These are phyloP conservation scores for Pseudopyricularia javanii DNA, from an alignment of 2,329 filamentous ascomycete genomes.

Conservation along the genomic window DNA sequence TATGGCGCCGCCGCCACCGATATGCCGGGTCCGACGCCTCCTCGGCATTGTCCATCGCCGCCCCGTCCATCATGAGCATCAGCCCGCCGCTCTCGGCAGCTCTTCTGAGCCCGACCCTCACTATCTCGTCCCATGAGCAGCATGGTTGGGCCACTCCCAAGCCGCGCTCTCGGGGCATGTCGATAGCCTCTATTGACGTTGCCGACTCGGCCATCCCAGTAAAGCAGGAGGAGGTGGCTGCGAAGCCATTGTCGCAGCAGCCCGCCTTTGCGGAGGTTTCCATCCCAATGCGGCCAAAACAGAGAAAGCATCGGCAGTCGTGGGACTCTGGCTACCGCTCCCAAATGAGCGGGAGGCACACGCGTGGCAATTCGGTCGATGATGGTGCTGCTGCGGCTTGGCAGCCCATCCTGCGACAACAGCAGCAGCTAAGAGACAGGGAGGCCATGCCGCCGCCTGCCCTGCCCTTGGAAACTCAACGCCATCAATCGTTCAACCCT, in stretches of 20 bases:
- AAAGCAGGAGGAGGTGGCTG: background rate
- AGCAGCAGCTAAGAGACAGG: background rate
- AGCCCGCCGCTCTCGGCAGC: background rate
- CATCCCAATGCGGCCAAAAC: background rate
- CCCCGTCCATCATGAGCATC: conserved; percentile 1
- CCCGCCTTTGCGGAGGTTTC: background rate
- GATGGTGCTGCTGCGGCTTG: background rate
- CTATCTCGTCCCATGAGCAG: conserved; percentile 1
- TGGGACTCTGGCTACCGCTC: conserved; percentile 3
- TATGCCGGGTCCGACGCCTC: background rate
- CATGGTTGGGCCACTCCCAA: background rate
- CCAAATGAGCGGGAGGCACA: conserved; percentile 1
- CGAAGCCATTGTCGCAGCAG: background rate
- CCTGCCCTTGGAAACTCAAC: background rate
- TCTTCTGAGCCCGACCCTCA: conserved; percentile 3
- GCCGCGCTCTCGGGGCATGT: background rate
- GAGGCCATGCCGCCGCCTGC: conserved; percentile 1
- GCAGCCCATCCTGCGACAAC: background rate
- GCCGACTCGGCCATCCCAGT: background rate
- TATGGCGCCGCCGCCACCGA: background rate
- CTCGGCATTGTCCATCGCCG: conserved; percentile 1
- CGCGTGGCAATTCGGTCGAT: conserved; percentile 1
- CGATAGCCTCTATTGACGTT: background rate
- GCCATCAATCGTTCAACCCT: background rate
- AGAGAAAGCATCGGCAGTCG: background rate